Base-by-base conservation (phyloP, 352 stramenopile genomes). In the Pseudoperonospora humuli region DNA sequence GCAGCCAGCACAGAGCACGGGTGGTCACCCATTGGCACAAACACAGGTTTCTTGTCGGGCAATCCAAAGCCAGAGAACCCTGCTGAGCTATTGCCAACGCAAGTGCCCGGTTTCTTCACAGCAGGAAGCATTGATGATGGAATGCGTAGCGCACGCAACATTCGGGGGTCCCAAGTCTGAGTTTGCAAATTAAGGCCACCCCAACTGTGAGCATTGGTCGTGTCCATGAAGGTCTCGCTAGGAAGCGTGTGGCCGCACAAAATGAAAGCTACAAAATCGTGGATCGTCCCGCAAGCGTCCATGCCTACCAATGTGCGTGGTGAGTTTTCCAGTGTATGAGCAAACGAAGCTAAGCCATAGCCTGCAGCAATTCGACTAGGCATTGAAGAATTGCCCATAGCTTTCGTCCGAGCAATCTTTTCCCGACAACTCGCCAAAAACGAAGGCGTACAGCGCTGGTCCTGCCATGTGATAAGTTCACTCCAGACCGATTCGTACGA, bases 251-350 rank as follows among this genome's bases (percentile, higher is more conserved):
- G 59, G 5, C 80, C 76, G 15, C 72, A 85, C n/a, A 92, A 50
- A 20, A 81, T 36, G 46, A 89, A 90, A 34, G 70, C 67, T 1
- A 92, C 49, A 2, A 92, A 62, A 46, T 92, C 80, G 37, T 85
- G 74, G 46, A 92, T 89, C 3, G 77, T 92, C 14, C 80, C 80
- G 28, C 76, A 92, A 4, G 66, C 61, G 18, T 92, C 80, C 49
- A 77, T 88, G 0, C 47, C 55, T 10, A 66, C 43, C 0, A 92
- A 45, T 1, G 45, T 47, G 1, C 49, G 49, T 1, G 70, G 49
- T 0, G 61, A 50, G 17, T 65, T 45, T 25, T 61, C 39, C 27
- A 89, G 32, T 7, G 65, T 70, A 34, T 89, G 60, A 7, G 75
- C 70, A 39, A 70, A 92, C 0, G 76, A 80, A 9, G 77, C 77